Conservation (phyloP, 257 asterid species). For the Prunella vulgaris region DNA sequence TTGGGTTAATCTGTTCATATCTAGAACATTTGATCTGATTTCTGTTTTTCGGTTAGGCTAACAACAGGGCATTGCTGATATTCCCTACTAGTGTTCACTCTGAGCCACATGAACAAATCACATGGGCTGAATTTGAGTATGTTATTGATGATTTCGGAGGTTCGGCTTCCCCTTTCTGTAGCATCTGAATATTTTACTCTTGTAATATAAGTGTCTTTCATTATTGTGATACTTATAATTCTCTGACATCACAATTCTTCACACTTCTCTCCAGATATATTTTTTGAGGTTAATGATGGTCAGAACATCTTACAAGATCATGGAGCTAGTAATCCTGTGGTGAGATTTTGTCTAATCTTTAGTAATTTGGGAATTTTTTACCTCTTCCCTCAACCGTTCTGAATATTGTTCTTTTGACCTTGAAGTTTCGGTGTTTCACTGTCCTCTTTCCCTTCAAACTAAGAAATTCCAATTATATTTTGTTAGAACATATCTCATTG, state of each 20-base stretch:
- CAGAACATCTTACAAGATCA: slow-evolving; percentile 63
- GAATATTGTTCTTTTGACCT: not conserved
- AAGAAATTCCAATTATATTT: not conserved
- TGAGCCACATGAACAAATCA: slow-evolving; percentile 69
- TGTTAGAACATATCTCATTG: slow-evolving; percentile 7
- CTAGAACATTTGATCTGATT: slow-evolving; percentile 16
- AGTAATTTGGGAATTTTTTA: not conserved
- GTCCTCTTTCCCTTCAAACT: slow-evolving; percentile 5
- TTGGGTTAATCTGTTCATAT: not conserved
- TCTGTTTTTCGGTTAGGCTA: slow-evolving; percentile 44
- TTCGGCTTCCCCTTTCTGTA: slow-evolving; percentile 23
- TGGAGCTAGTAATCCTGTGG: slow-evolving; percentile 77
- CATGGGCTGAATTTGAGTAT: slow-evolving; percentile 73
- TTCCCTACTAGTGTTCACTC: slow-evolving; percentile 59
- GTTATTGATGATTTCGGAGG: slow-evolving; percentile 76
- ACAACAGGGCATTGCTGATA: slow-evolving; percentile 49
- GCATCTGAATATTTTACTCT: not conserved
- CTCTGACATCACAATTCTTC: not conserved
- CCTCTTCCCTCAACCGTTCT: not conserved
- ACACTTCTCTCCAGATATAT: slow-evolving; percentile 48
- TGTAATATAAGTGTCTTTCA: not conserved
- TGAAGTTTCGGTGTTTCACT: slow-evolving; percentile 6
- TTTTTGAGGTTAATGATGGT: slow-evolving; percentile 58
- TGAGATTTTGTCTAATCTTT: slow-evolving; percentile 34
- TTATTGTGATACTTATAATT: not conserved